Evolutionary conservation across 164 flowering plant species (phyloP), one percentile per base, ranked within the genome.

Genomic region (Stephania japonica): DNA sequence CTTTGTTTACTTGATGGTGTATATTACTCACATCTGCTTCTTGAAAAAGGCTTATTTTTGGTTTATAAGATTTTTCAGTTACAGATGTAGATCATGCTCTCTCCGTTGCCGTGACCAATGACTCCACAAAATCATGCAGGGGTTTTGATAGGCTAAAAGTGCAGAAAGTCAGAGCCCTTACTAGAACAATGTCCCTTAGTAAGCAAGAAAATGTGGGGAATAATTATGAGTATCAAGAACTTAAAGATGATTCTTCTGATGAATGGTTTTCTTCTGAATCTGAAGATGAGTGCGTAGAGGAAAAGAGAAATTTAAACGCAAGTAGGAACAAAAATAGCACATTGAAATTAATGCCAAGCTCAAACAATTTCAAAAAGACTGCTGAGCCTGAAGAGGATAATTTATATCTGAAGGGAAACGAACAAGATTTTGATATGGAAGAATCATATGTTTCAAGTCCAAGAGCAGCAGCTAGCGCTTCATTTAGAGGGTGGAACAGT

Each of bases 91-190:
- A 70, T 41, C 25, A 65, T 24, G 21, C 67, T 59, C 32, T 70
- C 24, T n/a, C 71, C 16, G 74, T 6, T 75, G 41, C 44, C 41
- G 63, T 26, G 0, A 42, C n/a, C 43, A 73, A 27, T 70, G 73
- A 66, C 24, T 13, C 59, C 1, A 65, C 72, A 14, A 18, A 61
- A 73, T 43, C 24, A 62, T 70, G n/a, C 25, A 72, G 70, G 32
- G 75, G 53, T 79, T 90, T 91, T 80, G 90, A 85, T 73, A 87
- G 88, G 85, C 79, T 94, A 68, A 92, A 88, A 80, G 84, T 82
- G 27, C 86, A 84, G 42, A 86, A 73, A 71, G 85, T 92, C 67
- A 90, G 79, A 80, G 80, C 85, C 72, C 76, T 86, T 50, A 78
- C 81, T 18, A 78, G 73, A 75, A 86, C 79, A 74, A 72, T 77